Evolutionary conservation across 1,284 basidiomycete species (phyloP), one percentile per base, ranked within the genome.

Genomic region (Melampsora larici-populina): DNA sequence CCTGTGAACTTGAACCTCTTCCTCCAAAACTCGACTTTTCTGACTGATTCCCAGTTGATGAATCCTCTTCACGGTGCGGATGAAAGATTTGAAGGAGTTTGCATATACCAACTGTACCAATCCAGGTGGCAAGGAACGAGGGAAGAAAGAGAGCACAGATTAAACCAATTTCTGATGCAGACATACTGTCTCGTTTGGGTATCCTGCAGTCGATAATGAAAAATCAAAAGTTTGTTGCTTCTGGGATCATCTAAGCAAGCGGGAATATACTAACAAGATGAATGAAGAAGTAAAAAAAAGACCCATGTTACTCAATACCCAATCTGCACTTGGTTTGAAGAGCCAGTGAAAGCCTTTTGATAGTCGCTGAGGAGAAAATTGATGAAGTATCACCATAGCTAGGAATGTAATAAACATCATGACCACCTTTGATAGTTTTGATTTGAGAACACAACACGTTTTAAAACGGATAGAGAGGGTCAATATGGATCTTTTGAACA

Each of bases 261-360:
- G 43, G 15, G 15, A 43, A 43, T 9, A 43, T 11, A 71, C 76
- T 71, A 29, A 78, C 76, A 78, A 24, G 46, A 78, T 71, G 49
- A 78, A 78, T 24, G 76, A 78, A 17, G 76, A 78, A 18, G 76
- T 78, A 21, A 78, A 78, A 48, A 78, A 78, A 0, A 78, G 63
- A 29, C 76, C 76, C 76, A 78, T 78, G 36, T 67, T 63, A 36
- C 67, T 49, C 21, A 78, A 36, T 24, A 78, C 31, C 29, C 68
- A 71, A n/a, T 78, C 69, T 40, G 68, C 46, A 3, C 60, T 58
- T 21, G 76, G 76, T 46, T 66, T 67, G 9, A 78, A 58, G 29
- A 58, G 29, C n/a, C 29, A 24, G 29, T 58, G 55, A 24, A 58
- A 58, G 8, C 11, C 55, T 58, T 58, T 58, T 24, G 55, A 58